Evolutionary conservation across 1,139 yeast genomes (phyloP).

Genomic region (Hansenula sp.): DNA sequence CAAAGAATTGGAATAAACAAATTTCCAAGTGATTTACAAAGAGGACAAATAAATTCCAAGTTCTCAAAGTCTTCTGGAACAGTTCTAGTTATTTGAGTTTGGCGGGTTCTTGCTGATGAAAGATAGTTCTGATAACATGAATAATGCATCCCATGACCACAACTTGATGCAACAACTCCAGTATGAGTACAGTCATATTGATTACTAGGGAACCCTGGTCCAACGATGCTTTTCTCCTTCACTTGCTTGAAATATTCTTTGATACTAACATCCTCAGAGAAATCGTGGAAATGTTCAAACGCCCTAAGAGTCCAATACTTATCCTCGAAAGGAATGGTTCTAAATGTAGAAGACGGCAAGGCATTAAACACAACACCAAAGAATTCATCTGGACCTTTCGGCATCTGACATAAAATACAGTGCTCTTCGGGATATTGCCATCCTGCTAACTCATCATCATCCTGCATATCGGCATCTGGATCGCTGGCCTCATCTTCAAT

Average conservation of each 20-base stretch:
- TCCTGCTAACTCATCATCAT: slow-evolving; percentile 28
- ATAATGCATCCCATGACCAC: slow-evolving; percentile 94
- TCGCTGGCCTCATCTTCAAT: slow-evolving; percentile 27
- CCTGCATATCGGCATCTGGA: slow-evolving; percentile 37
- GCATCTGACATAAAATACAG: slow-evolving; percentile 88
- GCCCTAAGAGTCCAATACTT: slow-evolving; percentile 65
- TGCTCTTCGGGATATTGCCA: slow-evolving; percentile 79
- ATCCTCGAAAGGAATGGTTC: slow-evolving; percentile 60
- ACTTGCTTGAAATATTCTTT: slow-evolving; percentile 34
- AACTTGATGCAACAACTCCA: slow-evolving; percentile 64
- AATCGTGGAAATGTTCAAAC: slow-evolving; percentile 47
- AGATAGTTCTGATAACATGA: slow-evolving; percentile 68
- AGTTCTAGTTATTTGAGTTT: slow-evolving; percentile 74
- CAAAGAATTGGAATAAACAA: slow-evolving; percentile 60
- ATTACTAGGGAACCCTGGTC: slow-evolving; percentile 63
- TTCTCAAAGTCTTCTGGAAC: slow-evolving; percentile 70
- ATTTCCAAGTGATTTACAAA: slow-evolving; percentile 85
- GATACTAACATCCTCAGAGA: slow-evolving; percentile 29
- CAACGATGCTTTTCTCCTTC: slow-evolving; percentile 44
- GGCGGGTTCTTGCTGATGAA: slow-evolving; percentile 48
- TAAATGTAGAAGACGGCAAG: slow-evolving; percentile 53
- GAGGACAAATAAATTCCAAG: slow-evolving; percentile 81
- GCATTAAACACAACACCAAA: slow-evolving; percentile 71
- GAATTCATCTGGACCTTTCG: slow-evolving; percentile 61
- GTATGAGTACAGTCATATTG: slow-evolving; percentile 33